Conservation (phyloP, 495 filamentous ascomycete species). For the Bacidia rubella region DNA sequence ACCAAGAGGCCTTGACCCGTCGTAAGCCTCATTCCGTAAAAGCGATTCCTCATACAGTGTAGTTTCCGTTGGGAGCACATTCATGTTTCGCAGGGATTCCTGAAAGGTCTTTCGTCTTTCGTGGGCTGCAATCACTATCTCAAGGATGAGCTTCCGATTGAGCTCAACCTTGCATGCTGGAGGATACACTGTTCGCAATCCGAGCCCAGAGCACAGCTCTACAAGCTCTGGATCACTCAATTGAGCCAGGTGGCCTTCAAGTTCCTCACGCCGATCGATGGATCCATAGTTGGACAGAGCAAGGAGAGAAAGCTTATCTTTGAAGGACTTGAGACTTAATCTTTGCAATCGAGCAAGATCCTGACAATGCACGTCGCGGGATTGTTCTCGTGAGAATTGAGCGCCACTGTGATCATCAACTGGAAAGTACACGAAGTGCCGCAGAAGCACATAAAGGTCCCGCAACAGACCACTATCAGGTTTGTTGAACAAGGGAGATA, state of each 20-base stretch:
- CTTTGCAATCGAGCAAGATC: constrained; percentile 69
- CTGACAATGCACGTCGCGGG: constrained; percentile 67
- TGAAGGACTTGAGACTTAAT: constrained; percentile 68
- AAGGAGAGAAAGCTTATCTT: constrained; percentile 77
- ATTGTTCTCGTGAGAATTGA: constrained; percentile 54
- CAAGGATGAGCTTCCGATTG: constrained; percentile 56
- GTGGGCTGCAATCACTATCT: constrained; percentile 62
- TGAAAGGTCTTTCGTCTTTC: constrained; percentile 76
- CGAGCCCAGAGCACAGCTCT: constrained; percentile 55
- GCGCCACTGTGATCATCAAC: constrained; percentile 83
- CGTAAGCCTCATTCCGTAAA: constrained; percentile 73
- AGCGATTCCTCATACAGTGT: constrained; percentile 77
- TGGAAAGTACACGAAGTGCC: constrained; percentile 76
- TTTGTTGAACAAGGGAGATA: constrained; percentile 65
- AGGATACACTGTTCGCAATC: constrained; percentile 68
- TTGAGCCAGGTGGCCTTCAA: constrained; percentile 60
- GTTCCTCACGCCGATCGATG: constrained; percentile 63
- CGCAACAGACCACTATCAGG: constrained; percentile 66
- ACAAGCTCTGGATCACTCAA: constrained; percentile 62
- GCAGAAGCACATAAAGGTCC: constrained; percentile 64
- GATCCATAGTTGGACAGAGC: constrained; percentile 86
- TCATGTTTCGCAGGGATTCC: constrained; percentile 56
- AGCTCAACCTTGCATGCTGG: constrained; percentile 45
- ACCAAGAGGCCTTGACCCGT: constrained; percentile 77
- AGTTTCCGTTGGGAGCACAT: constrained; percentile 67